Conservation (phyloP, 148 eudicot genomes). For the Silene latifolia region DNA sequence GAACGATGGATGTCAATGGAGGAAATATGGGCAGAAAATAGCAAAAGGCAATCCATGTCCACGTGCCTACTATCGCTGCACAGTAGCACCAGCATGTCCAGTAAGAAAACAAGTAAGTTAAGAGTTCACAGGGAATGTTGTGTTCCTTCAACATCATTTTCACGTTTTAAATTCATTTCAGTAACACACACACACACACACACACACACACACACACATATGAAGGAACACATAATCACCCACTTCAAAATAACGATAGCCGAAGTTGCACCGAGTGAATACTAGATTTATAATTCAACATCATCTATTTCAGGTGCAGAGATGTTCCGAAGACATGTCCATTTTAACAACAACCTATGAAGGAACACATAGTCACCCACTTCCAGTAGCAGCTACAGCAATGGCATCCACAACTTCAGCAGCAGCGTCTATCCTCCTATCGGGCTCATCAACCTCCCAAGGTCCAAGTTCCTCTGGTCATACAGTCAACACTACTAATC, state of each 20-base stretch:
- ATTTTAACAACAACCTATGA: conserved; percentile 77
- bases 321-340: conserved; percentile 68
- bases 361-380: conserved; percentile 79
- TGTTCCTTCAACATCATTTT: not conserved
- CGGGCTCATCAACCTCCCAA: conserved; percentile 71
- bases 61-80: conserved; percentile 83
- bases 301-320: conserved; percentile 49
- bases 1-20: conserved; percentile 91
- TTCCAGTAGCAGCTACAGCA: conserved; percentile 61
- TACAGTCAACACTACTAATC: conserved; percentile 22
- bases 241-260: not conserved
- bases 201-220: no score
- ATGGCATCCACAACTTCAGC: conserved; percentile 91
- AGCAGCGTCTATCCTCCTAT: conserved; percentile 71
- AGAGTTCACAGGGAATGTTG: not conserved
- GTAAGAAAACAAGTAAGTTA: conserved; percentile 73
- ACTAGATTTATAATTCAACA: not conserved
- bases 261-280: not conserved
- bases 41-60: conserved; percentile 89
- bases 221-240: no score
- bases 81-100: conserved; percentile 67
- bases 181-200: no score
- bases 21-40: conserved; percentile 82
- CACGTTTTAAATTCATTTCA: no score
- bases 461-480: conserved; percentile 21